Evolutionary conservation across 2,329 filamentous ascomycete genomes (phyloP).

Genomic region (Diaporthe eres): DNA sequence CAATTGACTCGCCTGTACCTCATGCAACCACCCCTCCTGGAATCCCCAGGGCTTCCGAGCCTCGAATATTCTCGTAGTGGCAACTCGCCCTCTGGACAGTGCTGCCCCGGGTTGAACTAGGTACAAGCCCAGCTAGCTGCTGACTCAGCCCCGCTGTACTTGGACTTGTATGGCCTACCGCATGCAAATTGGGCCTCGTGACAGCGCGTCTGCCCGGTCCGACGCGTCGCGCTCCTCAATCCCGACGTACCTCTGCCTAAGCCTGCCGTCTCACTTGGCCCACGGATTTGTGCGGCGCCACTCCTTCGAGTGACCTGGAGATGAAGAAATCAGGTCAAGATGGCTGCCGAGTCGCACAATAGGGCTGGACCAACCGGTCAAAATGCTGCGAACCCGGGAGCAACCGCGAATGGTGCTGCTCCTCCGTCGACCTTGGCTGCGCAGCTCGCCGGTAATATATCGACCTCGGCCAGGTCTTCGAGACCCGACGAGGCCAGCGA

Average conservation of each 20-base stretch:
- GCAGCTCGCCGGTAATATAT: constrained; percentile 86
- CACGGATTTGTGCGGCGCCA: constrained; percentile 6
- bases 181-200: constrained; percentile 24
- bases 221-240: constrained; percentile 37
- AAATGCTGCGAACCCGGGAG: constrained; percentile 34
- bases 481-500: constrained; percentile 78
- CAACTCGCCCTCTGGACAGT: neutral
- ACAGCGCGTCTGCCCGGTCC: constrained; percentile 13
- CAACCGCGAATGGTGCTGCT: constrained; percentile 48
- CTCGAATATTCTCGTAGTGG: neutral
- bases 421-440: constrained; percentile 89
- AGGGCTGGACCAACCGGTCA: constrained; percentile 33
- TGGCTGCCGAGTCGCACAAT: constrained; percentile 36
- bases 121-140: neutral
- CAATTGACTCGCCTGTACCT: neutral
- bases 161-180: no score
- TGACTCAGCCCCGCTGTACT: constrained; percentile 2
- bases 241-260: neutral
- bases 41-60: no score
- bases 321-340: constrained; percentile 26
- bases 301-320: constrained; percentile 25
- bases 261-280: neutral
- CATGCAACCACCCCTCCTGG: neutral
- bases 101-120: neutral
- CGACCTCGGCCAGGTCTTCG: constrained; percentile 73